Conservation (phyloP, 768 basidiomycete species). For the Boletus rubroflammeus region DNA sequence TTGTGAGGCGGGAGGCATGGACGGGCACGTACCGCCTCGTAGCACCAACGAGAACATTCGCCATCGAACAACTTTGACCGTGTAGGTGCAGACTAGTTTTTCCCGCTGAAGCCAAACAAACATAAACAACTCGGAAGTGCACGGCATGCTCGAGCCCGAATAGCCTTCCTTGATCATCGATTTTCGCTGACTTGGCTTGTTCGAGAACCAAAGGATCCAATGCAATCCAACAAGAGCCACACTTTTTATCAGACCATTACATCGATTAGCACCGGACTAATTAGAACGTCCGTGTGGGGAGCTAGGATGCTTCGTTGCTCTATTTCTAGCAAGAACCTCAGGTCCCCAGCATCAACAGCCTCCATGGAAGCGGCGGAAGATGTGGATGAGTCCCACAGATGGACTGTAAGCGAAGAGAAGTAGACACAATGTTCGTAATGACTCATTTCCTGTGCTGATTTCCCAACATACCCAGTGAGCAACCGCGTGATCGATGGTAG, state of each 20-base stretch:
- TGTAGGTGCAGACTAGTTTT: not conserved
- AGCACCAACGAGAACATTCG: conserved; percentile 9
- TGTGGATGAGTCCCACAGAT: not conserved
- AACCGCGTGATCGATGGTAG: not conserved
- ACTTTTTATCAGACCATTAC: not conserved
- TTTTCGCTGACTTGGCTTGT: not conserved
- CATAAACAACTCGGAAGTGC: conserved; percentile 3
- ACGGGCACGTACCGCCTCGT: conserved; percentile 10
- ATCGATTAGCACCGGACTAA: not conserved
- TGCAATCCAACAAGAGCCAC: not conserved
- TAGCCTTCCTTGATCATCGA: too few species aligned
- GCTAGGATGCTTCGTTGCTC: not conserved
- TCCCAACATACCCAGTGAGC: not conserved
- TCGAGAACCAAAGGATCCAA: not conserved
- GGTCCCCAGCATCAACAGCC: not conserved
- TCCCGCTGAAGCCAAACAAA: conserved; percentile 4
- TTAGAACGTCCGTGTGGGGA: not conserved
- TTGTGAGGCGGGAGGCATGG: not conserved
- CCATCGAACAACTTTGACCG: conserved; percentile 9
- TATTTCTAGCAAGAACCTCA: not conserved
- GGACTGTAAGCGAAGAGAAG: not conserved
- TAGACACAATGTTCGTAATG: not conserved
- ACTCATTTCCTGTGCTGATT: not conserved
- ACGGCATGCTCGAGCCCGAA: too few species aligned
- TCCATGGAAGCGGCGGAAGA: not conserved